These are phyloP conservation scores for Boletus subparvulus DNA, from an alignment of 768 basidiomycete genomes.

Conservation along the genomic window DNA sequence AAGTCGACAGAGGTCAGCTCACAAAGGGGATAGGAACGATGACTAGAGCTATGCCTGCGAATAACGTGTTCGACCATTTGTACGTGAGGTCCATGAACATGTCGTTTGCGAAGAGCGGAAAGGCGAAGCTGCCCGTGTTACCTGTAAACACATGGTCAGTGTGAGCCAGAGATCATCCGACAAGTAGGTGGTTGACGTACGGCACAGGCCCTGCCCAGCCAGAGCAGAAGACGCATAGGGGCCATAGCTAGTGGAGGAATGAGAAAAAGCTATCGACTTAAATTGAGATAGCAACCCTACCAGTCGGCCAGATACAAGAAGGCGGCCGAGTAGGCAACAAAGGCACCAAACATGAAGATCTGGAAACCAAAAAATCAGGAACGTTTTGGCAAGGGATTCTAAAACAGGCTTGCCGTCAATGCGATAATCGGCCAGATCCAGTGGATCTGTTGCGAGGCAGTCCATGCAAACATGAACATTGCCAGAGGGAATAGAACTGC, in stretches of 20 bases:
- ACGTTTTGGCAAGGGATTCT: neutral
- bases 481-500: constrained; percentile 52
- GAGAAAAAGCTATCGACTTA: neutral
- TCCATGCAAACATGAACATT: constrained; percentile 74
- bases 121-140: constrained; percentile 49
- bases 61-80: constrained; percentile 58
- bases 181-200: constrained; percentile 33
- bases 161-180: neutral
- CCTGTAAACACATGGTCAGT: constrained; percentile 30
- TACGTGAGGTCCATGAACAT: constrained; percentile 58
- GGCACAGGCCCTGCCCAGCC: constrained; percentile 60
- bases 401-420: constrained; percentile 5
- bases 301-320: constrained; percentile 64
- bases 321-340: constrained; percentile 52
- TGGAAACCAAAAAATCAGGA: constrained; percentile 13
- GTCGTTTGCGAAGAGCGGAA: constrained; percentile 59
- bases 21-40: constrained; percentile 61
- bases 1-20: constrained; percentile 11
- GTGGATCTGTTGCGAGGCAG: constrained; percentile 48
- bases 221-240: constrained; percentile 65
- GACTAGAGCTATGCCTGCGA: constrained; percentile 48
- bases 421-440: constrained; percentile 51
- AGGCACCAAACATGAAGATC: constrained; percentile 51
- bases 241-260: constrained; percentile 40
- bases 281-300: constrained; percentile 29